These are phyloP conservation scores for Zygoascus hellenicus DNA, from an alignment of 1,139 yeast species.

Conservation along the genomic window DNA sequence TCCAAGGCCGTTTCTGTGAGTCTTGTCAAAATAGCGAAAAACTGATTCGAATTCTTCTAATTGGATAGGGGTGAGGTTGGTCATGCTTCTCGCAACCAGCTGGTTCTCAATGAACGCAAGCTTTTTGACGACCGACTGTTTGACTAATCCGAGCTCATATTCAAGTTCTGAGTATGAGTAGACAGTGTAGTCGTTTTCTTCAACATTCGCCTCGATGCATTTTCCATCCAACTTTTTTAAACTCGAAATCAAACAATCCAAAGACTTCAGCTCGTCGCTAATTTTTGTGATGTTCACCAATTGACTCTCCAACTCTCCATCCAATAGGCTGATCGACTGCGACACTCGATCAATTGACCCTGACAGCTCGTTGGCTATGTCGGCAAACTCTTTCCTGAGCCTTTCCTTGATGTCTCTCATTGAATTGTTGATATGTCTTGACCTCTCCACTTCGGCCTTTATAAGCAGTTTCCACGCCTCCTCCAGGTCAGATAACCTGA, in stretches of 20 bases:
- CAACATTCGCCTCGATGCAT: constrained; percentile 37
- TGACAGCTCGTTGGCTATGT: constrained; percentile 36
- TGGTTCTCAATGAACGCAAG: constrained; percentile 39
- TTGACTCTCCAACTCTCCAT: constrained; percentile 38
- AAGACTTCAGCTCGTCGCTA: constrained; percentile 33
- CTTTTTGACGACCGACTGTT: constrained; percentile 35
- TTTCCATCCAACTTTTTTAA: constrained; percentile 28
- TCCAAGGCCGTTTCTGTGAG: constrained; percentile 31
- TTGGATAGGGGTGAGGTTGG: constrained; percentile 38
- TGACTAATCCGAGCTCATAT: constrained; percentile 37
- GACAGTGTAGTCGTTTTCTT: constrained; percentile 39
- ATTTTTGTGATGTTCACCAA: constrained; percentile 31
- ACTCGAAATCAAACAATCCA: constrained; percentile 27
- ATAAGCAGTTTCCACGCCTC: constrained; percentile 32
- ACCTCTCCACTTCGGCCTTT: constrained; percentile 32
- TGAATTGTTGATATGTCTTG: constrained; percentile 32
- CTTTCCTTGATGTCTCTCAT: constrained; percentile 38
- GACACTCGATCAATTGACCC: constrained; percentile 31
- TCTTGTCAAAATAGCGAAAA: constrained; percentile 39
- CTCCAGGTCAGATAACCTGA: constrained; percentile 31
- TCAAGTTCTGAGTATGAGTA: constrained; percentile 38
- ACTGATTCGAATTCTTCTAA: constrained; percentile 40
- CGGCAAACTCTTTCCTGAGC: constrained; percentile 44
- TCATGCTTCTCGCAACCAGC: constrained; percentile 37
- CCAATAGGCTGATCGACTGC: constrained; percentile 30